phyloP scores from a whole-genome alignment of 495 filamentous ascomycete species.

The Melanomma pulvis-pyrius region DNA sequence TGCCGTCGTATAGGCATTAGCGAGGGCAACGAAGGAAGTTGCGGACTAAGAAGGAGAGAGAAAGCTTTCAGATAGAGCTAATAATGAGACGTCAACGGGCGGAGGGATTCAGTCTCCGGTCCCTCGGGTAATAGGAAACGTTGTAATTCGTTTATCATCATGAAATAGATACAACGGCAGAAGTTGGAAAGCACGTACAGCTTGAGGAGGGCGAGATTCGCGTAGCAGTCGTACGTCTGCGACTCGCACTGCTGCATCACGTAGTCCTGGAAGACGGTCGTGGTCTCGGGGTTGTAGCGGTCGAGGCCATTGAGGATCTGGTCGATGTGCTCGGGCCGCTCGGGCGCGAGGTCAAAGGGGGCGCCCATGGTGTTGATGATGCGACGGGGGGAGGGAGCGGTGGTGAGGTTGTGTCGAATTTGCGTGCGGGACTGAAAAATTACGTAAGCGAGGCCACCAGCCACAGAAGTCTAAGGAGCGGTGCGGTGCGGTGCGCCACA shows the following conservation, averaged over 20 bases:
- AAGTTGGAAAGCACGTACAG: slow-evolving; percentile 69
- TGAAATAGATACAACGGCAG: slow-evolving; percentile 22
- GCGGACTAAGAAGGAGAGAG: slow-evolving; percentile 5
- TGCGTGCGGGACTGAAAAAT: not conserved
- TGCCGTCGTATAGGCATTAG: slow-evolving; percentile 45
- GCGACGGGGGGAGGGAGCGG: not conserved
- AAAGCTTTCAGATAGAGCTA: slow-evolving; percentile 65
- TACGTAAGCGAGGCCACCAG: not conserved
- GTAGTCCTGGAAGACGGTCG: slow-evolving; percentile 91
- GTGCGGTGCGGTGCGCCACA: not conserved
- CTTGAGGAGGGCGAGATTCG: slow-evolving; percentile 93
- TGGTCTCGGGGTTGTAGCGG: slow-evolving; percentile 98
- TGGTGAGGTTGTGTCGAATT: not conserved
- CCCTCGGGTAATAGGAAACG: slow-evolving; percentile 99
- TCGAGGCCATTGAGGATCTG: slow-evolving; percentile 92
- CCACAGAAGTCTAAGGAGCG: too few species aligned
- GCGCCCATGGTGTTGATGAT: slow-evolving; percentile 48
- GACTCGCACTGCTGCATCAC: slow-evolving; percentile 93
- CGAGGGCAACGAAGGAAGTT: not conserved
- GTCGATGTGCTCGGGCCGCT: slow-evolving; percentile 86
- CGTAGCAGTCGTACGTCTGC: slow-evolving; percentile 90
- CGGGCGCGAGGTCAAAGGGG: slow-evolving; percentile 56
- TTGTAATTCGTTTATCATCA: slow-evolving; percentile 74
- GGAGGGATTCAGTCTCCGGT: slow-evolving; percentile 54
- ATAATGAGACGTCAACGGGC: slow-evolving; percentile 58